A percentile compares a stretch with the other conserved stretches of the same genome.
phyloP scores from a whole-genome alignment of 257 asterid species.

The Jasminum sambac region DNA sequence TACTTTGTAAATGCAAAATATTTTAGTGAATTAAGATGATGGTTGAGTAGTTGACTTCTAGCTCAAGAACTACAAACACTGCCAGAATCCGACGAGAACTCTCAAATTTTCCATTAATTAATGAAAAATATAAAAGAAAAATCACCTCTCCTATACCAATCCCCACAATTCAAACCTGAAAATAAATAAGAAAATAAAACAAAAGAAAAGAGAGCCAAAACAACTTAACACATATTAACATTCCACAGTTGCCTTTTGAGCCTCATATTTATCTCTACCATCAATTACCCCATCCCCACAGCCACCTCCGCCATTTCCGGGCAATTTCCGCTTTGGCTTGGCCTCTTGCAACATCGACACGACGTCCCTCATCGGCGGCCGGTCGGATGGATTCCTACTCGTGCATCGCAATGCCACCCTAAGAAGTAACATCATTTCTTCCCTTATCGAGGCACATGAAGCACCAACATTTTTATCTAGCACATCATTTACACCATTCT shows the following conservation, averaged over 20 bases:
- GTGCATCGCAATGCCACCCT: conserved; percentile 55
- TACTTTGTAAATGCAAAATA: not conserved
- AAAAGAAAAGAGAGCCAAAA: not conserved
- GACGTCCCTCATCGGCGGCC: conserved; percentile 62
- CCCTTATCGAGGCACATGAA: conserved; percentile 47
- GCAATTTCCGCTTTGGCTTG: conserved; percentile 58
- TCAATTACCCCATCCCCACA: conserved; percentile 26
- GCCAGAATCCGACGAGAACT: not conserved
- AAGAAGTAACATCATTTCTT: conserved; percentile 56
- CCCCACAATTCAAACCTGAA: conserved; percentile 40
- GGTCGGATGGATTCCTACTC: conserved; percentile 46
- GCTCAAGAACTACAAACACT: not conserved
- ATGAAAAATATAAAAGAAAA: not conserved
- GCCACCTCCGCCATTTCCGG: conserved; percentile 28
- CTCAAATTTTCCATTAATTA: not conserved
- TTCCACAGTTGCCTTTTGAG: conserved; percentile 37
- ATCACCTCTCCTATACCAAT: conserved; percentile 53
- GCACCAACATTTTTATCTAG: conserved; percentile 74
- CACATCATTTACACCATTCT: conserved; percentile 43
- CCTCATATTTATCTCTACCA: conserved; percentile 26
- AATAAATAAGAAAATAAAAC: not conserved
- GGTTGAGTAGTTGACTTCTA: not conserved
- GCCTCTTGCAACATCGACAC: conserved; percentile 58
- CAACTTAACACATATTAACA: conserved; percentile 43
- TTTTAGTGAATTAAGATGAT: not conserved